Base-by-base conservation (phyloP, 2,329 filamentous ascomycete genomes). In the Cladosporium sp. region DNA sequence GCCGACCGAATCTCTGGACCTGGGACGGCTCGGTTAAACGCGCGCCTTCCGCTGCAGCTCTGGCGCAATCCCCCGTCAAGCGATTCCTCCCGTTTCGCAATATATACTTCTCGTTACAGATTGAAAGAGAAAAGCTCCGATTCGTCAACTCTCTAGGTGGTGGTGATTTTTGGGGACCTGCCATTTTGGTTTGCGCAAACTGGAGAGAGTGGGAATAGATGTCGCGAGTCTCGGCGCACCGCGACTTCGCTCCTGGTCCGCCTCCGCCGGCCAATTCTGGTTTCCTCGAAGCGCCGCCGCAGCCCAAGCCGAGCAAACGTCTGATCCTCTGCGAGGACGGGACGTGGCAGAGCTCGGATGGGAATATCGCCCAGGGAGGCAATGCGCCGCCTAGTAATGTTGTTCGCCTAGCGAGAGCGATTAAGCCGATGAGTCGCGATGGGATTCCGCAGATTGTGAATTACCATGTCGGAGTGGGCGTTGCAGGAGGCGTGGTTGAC, bases 371-470 rank as follows among this genome's bases (percentile, higher is more conserved):
- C n/a, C 73, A 72, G 49, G 69, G 69, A 4, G 67, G 70, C 47
- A 55, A 76, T 4, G 59, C 67, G 3, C 68, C 73, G 7, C 74
- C 73, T 2, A 75, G 70, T 57, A 79, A 79, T 57, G 71, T 78
- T 29, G 77, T 74, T 0, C 67, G 75, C 3, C 68, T 79, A 17
- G 69, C 70, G 7, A 66, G 75, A 54, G 75, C 76, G 13, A 75
- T 79, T 56, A 74, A 73, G 49, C 65, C 72, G 8, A 64, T 73
- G 45, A 73, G 69, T 57, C 64, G 67, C 22, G 73, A 77, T 58
- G 73, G 73, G 6, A 70, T 77, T 12, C 72, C 72, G 8, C 76
- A 79, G 55, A 69, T 79, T 22, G 71, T 75, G 4, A 76, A 75
- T 56, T 79, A 79, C 56, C 73, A 77, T 42, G 70, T 67, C 44